A percentile compares a stretch with the other conserved stretches of the same genome.
These are phyloP conservation scores for Saccharomycopsis javanensis DNA, from an alignment of 805 yeast genomes.

Conservation along the genomic window DNA sequence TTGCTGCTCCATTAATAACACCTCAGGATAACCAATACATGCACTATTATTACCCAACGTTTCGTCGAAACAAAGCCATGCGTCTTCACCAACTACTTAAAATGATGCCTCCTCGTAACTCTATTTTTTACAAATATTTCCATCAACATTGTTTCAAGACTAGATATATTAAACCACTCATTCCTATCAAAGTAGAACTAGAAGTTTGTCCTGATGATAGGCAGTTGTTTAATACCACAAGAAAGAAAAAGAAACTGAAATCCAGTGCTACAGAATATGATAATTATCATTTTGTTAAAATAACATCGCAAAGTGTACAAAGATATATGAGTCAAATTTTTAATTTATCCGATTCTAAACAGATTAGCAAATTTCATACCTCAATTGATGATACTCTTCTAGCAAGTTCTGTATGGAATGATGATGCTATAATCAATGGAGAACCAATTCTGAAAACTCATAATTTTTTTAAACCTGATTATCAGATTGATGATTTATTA, in stretches of 20 bases:
- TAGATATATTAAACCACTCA: constrained; percentile 4
- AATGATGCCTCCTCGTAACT: constrained; percentile 12
- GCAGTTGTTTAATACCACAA: constrained; percentile 11
- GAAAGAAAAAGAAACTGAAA: constrained; percentile 18
- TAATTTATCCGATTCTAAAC: background rate
- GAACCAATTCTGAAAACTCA: background rate
- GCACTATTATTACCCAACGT: background rate
- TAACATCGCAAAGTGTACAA: background rate
- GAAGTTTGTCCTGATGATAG: constrained; percentile 11
- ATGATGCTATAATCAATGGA: constrained; percentile 1
- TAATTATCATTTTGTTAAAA: constrained; percentile 30
- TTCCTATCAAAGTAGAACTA: constrained; percentile 4
- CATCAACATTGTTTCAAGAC: constrained; percentile 16
- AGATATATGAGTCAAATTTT: background rate
- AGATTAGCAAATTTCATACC: background rate
- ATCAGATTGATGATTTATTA: background rate
- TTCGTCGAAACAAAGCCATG: background rate
- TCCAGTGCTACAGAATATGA: constrained; percentile 25
- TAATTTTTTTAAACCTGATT: background rate
- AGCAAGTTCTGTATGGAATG: background rate
- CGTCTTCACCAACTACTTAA: background rate
- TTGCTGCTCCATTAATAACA: background rate
- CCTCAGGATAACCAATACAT: background rate
- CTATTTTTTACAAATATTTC: constrained; percentile 11
- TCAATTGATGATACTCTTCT: background rate